Percentiles rank a stretch among this genome's conserved stretches.
Conservation (phyloP, 2,329 filamentous ascomycete genomes). For the Venturia effusa region DNA sequence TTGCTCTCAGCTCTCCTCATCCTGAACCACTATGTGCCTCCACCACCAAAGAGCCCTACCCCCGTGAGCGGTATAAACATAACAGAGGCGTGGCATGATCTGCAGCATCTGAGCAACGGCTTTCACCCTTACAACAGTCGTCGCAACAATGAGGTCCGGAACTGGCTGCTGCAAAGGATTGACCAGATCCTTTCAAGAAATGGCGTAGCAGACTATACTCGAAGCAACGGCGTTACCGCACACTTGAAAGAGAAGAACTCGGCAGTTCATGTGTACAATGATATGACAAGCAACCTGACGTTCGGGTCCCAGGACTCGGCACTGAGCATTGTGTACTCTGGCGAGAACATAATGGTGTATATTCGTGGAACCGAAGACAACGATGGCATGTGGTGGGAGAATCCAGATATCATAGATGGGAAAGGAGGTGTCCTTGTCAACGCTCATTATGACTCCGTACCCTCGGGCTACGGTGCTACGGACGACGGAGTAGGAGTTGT, state of each 20-base stretch:
- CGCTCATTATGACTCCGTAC: constrained; percentile 89
- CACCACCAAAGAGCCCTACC: constrained; percentile 45
- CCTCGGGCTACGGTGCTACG: constrained; percentile 84
- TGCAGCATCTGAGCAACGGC: constrained; percentile 60
- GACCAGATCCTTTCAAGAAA: constrained; percentile 52
- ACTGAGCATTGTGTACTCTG: constrained; percentile 70
- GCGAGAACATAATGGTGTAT: constrained; percentile 85
- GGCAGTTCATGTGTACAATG: constrained; percentile 61
- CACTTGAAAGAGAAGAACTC: constrained; percentile 2
- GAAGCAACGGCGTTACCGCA: neutral
- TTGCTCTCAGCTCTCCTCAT: constrained; percentile 62
- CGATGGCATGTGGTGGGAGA: constrained; percentile 62
- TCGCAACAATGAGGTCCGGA: constrained; percentile 68
- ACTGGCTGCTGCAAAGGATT: constrained; percentile 64
- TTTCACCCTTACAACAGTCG: constrained; percentile 87
- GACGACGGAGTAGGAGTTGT: constrained; percentile 88
- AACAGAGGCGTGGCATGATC: constrained; percentile 75
- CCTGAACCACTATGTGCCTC: constrained; percentile 66
- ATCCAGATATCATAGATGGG: constrained; percentile 28
- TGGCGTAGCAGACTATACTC: constrained; percentile 25
- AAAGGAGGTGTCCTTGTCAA: constrained; percentile 79
- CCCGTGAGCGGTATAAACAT: constrained; percentile 60
- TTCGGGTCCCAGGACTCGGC: constrained; percentile 40
- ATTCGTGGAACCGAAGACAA: constrained; percentile 72
- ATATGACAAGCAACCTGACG: constrained; percentile 68